Base-by-base conservation (phyloP, 768 basidiomycete genomes). In the Phaffia tasmanica region DNA sequence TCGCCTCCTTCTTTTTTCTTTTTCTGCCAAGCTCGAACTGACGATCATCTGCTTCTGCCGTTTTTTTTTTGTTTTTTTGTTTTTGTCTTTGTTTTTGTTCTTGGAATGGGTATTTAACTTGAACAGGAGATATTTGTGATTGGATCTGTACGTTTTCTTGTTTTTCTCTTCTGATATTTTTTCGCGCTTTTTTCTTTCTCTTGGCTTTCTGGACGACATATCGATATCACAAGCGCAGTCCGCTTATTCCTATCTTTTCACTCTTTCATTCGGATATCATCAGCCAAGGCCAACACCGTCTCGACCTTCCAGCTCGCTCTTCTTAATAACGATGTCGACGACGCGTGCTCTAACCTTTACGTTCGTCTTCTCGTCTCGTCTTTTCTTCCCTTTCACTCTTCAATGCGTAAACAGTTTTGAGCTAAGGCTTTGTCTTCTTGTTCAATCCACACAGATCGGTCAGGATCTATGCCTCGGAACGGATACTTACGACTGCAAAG, bases 241-340 rank as follows among this genome's bases (percentile, higher is more conserved):
- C 35, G 35, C 35, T 42, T 11, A 42, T 42, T 11, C 4, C 35
- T 4, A 42, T 42, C 35, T 42, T 42, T 11, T 42, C 6, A 5
- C 35, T 42, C 11, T 42, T 11, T 42, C 35, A 4, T 42, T 42
- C 11, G 35, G 35, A 42, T 42, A 42, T 42, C 6, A 29, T 21
- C 65, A 76, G 74, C 74, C 62, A 64, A 62, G 53, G 66, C 71
- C 62, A 74, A 72, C 70, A 58, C 62, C 7, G 78, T 77, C 58
- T 70, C 58, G 64, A 89, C 87, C 18, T 89, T 84, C 78, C 88
- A 89, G 76, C 83, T 89, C 62, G 83, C 85, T 3, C 79, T 80
- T 54, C 77, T 83, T 69, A 88, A 89, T 78, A 64, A 77, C 0
- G 76, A 69, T 58, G 70, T 71, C 58, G 82, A 88, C 74, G 76